phyloP scores from a whole-genome alignment of 75 land plant species.

The Cunninghamia lanceolata region DNA sequence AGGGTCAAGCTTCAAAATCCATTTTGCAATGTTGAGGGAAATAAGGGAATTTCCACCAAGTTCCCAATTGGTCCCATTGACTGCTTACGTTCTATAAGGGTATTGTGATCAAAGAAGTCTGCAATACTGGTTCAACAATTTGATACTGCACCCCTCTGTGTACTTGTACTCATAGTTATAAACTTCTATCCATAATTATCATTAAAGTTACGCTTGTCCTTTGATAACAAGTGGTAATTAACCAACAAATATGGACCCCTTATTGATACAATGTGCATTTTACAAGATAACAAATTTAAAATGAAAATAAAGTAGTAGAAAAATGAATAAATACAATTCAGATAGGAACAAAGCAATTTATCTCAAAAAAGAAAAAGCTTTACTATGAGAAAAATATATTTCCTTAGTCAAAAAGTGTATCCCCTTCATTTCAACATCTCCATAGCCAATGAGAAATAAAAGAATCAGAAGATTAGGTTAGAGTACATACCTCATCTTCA shows the following conservation, averaged over 20 bases:
- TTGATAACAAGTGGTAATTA: neutral
- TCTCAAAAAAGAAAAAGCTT: neutral
- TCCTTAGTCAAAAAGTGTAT: neutral
- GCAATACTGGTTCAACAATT: neutral
- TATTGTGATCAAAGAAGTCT: neutral
- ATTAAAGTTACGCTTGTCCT: neutral
- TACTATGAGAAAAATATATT: neutral
- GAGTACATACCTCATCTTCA: conserved; percentile 86
- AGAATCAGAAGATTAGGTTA: conserved; percentile 2
- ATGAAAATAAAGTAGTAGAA: neutral
- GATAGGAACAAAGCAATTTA: neutral
- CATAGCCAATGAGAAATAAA: neutral
- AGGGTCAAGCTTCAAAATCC: neutral
- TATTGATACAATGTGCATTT: neutral
- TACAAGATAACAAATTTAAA: neutral
- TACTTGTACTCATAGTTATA: neutral
- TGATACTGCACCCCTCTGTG: neutral
- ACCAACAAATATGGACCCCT: neutral
- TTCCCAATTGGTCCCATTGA: neutral
- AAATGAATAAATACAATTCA: neutral
- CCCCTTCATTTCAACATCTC: neutral
- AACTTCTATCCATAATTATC: neutral
- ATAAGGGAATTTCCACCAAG: neutral
- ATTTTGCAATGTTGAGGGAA: neutral
- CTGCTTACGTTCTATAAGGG: neutral